Conservation (phyloP, 768 basidiomycete genomes). For the Mycena kentingensis region DNA sequence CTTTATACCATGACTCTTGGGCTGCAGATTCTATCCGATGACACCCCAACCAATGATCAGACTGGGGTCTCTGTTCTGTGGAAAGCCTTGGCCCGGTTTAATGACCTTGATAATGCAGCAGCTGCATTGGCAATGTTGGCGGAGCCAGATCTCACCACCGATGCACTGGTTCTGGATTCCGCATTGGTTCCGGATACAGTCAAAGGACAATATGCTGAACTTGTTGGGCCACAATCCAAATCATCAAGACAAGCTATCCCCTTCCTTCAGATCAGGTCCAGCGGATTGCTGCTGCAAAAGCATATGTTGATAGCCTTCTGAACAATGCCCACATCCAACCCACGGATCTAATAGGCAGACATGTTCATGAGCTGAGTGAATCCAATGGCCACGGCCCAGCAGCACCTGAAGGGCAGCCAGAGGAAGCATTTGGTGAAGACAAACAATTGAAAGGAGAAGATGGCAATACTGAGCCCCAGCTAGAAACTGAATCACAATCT, state of each 20-base stretch:
- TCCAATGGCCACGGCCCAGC: too few relatives aligned
- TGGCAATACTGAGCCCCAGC: too few relatives aligned
- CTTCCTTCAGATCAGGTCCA: neutral
- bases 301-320: neutral
- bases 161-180: neutral
- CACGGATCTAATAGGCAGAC: neutral
- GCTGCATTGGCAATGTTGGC: neutral
- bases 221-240: neutral
- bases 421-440: too few relatives aligned
- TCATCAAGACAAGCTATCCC: neutral
- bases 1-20: neutral
- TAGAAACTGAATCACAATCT: too few relatives aligned
- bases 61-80: neutral
- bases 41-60: neutral
- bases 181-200: neutral
- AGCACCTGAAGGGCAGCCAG: too few relatives aligned
- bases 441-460: too few relatives aligned
- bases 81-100: neutral
- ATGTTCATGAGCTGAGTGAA: neutral
- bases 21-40: conserved; percentile 3
- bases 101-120: neutral
- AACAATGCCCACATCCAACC: neutral
- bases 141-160: neutral
- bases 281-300: neutral
- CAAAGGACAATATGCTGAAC: neutral